These are phyloP conservation scores for Fusarium tuaranense DNA, from an alignment of 2,329 filamentous ascomycete species.

Conservation along the genomic window DNA sequence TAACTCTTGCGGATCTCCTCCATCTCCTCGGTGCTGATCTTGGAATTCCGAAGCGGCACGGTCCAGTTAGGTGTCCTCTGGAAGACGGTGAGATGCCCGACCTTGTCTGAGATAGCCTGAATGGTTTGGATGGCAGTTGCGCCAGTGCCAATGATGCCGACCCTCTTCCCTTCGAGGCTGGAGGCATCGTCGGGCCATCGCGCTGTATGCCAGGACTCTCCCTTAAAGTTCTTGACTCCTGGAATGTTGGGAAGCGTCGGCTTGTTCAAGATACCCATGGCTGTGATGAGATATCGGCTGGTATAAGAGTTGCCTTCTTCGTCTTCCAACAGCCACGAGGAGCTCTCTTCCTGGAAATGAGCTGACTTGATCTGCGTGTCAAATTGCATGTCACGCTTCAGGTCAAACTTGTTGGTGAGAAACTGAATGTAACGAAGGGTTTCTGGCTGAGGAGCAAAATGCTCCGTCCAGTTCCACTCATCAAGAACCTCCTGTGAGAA, in stretches of 20 bases:
- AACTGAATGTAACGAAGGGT: slow-evolving; percentile 19
- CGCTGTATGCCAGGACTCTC: slow-evolving; percentile 24
- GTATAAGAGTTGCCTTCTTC: slow-evolving; percentile 37
- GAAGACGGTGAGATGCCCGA: slow-evolving; percentile 23
- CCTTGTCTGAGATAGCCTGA: slow-evolving; percentile 19
- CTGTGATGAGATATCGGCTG: slow-evolving; percentile 43
- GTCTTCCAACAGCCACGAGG: slow-evolving; percentile 47
- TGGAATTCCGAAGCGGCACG: slow-evolving; percentile 19
- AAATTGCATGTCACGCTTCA: slow-evolving; percentile 54
- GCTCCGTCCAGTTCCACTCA: slow-evolving; percentile 55
- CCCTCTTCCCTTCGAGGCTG: slow-evolving; percentile 13
- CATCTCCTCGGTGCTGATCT: slow-evolving; percentile 33
- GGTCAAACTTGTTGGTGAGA: slow-evolving; percentile 22
- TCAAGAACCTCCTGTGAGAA: slow-evolving; percentile 50
- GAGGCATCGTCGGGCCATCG: slow-evolving; percentile 19
- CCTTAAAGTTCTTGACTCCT: slow-evolving; percentile 37
- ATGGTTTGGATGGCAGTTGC: slow-evolving; percentile 31
- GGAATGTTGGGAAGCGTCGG: slow-evolving; percentile 50
- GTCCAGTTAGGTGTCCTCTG: slow-evolving; percentile 29
- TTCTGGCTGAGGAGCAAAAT: slow-evolving; percentile 46
- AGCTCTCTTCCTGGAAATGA: slow-evolving; percentile 45
- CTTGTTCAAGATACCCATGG: slow-evolving; percentile 46
- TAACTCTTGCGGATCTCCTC: slow-evolving; percentile 32
- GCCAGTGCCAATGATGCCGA: slow-evolving; percentile 22
- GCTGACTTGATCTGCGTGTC: slow-evolving; percentile 51